Evolutionary conservation across 352 stramenopile species (phyloP), one percentile per base, ranked within the genome.

Genomic region (Pythium scleroteichum): DNA sequence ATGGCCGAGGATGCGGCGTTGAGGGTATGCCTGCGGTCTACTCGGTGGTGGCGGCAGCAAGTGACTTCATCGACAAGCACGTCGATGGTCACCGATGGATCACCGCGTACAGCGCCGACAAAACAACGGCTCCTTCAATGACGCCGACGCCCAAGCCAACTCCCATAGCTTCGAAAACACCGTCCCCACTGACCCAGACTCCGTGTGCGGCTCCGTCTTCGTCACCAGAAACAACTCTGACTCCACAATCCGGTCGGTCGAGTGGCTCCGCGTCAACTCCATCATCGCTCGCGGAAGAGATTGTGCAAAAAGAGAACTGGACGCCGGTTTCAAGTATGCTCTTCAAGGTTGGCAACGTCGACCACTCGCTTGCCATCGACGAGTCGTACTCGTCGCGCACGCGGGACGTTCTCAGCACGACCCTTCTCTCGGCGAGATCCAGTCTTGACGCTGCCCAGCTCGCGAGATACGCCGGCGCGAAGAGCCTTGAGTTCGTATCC

Each of bases 21-120:
- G 50, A 62, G 14, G 71, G 55, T 3, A 51, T 77, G 3, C 71
- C 73, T 7, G 73, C 64, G 9, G 65, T 82, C 23, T 82, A 82
- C 53, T 55, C 70, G 3, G 50, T 68, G 9, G 60, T 76, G 17
- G 56, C 58, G 0, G 33, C 42, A 0, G 68, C 71, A n/a, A 24
- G 29, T 19, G 58, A 57, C 19, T 82, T 79, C 50, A 77, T 82
- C 33, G 50, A 77, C 22, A 44, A 58, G 33, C 17, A 73, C 20
- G 59, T 64, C 1, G 22, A 55, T 0, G 55, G 63, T 3, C 70
- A 78, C 39, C 54, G 51, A 27, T 78, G 70, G 70, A 48, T 62
- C n/a, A 58, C 35, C 8, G 27, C 39, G 44, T 51, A 41, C 13
- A 53, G 14, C 29, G 8, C 41, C 3, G 2, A 29, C 19, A 62